Evolutionary conservation across 2,329 filamentous ascomycete genomes (phyloP), one percentile per base, ranked within the genome.

Genomic region (Botrytis deweyae): DNA sequence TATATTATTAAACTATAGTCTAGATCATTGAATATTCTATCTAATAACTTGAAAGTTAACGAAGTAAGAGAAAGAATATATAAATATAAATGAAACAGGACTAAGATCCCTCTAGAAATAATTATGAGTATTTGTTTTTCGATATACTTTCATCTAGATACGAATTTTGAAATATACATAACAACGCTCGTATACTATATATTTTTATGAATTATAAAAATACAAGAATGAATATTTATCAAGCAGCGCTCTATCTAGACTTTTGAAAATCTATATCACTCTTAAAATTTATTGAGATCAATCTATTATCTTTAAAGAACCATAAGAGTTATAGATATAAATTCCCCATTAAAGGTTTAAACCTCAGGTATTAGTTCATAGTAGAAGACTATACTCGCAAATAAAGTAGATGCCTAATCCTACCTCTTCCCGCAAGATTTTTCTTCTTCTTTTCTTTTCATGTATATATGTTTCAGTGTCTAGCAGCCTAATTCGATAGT

Each of bases 151-250:
- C 18, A 3, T 22, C 6, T 0, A 22, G 12, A 22, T 46, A 1
- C 18, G 7, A 46, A 46, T 46, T 6, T 22, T 22, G 18, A 14
- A 9, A 22, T 46, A 46, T 1, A 46, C 1, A 22, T 22, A 4
- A 22, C 10, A 4, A 10, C 3, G 1, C 20, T 49, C 3, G 8
- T 22, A 22, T 22, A 49, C 7, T 22, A 10, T 22, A 49, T 0
- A 49, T 20, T 20, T 20, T 20, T 2, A 52, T 52, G 10, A 5
- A 52, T 52, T 8, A 0, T 52, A 12, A 25, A 52, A 1, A 25
- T 1, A 25, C 0, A 25, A 52, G 4, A 52, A 25, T 25, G 1
- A 14, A 25, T 0, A 2, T 52, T 52, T 5, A 52, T 1, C 0
- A 12, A 25, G 10, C 5, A 52, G 4, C 22, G 22, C 22, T 49